These are phyloP conservation scores for Colletotrichum melonis DNA, from an alignment of 2,329 filamentous ascomycete species.

Conservation along the genomic window DNA sequence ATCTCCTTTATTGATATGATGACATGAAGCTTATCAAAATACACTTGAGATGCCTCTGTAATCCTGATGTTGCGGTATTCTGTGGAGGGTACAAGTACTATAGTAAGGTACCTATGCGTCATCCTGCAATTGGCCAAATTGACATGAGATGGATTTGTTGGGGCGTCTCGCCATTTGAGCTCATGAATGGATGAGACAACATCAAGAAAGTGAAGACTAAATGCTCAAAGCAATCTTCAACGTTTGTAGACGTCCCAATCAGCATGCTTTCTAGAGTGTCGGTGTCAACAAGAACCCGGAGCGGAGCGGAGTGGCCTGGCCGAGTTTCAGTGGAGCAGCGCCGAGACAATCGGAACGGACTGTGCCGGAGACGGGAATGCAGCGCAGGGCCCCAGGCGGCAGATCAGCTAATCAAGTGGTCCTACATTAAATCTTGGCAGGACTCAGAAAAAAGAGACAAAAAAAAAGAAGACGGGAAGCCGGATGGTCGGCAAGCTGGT, in stretches of 20 bases:
- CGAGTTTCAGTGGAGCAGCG: background rate
- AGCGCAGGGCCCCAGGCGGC: background rate
- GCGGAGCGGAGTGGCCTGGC: background rate
- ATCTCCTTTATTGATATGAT: background rate
- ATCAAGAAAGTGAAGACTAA: too few species aligned
- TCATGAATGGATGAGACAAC: too few species aligned
- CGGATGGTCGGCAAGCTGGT: background rate
- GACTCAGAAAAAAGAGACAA: background rate
- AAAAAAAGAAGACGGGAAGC: too few species aligned
- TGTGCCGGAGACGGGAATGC: background rate
- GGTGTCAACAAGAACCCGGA: background rate
- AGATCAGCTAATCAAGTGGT: background rate
- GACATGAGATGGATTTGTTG: too few species aligned
- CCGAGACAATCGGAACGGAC: slow-evolving; percentile 21
- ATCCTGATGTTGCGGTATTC: too few species aligned
- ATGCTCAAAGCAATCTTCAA: too few species aligned
- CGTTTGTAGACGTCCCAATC: too few species aligned
- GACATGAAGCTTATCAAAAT: accelerated
- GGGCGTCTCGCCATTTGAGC: too few species aligned
- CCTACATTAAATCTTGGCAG: slow-evolving; percentile 8
- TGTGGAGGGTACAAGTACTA: too few species aligned
- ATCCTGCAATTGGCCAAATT: too few species aligned
- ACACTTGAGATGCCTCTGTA: too few species aligned
- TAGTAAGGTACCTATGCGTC: too few species aligned
- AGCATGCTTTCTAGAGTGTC: background rate